Percentiles rank a stretch among this genome's conserved stretches.
phyloP scores from a whole-genome alignment of 305 asterid species.

The Fraxinus nigra region DNA sequence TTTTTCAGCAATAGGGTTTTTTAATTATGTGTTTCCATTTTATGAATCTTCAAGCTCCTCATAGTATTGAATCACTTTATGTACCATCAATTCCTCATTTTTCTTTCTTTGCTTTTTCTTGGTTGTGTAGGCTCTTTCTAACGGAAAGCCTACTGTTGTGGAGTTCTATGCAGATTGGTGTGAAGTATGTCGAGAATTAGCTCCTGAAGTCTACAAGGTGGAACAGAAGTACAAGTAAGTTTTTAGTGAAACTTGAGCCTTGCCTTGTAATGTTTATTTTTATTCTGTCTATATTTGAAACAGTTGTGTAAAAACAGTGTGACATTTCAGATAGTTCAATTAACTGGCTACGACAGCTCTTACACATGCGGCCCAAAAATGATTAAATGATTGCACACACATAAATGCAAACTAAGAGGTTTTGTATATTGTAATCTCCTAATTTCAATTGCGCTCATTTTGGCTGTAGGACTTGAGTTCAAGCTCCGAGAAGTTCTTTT shows the following conservation, averaged over 20 bases:
- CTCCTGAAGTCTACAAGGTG: conserved; percentile 83
- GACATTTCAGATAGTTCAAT: neutral
- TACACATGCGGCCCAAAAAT: neutral
- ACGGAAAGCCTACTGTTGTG: conserved; percentile 95
- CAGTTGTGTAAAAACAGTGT: neutral
- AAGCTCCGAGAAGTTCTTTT: neutral
- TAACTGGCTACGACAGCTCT: neutral
- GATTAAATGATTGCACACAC: neutral
- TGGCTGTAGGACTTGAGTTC: neutral
- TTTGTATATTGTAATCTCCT: neutral
- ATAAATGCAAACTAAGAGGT: neutral
- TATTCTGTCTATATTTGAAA: neutral
- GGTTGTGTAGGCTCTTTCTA: conserved; percentile 69
- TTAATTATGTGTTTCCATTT: neutral
- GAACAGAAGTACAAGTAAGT: conserved; percentile 77
- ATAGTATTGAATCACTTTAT: neutral
- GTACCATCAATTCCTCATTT: neutral
- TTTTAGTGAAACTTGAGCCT: neutral
- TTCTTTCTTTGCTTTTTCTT: neutral
- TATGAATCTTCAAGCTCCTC: neutral
- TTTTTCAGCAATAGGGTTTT: neutral
- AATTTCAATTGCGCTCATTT: neutral
- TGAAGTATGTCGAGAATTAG: conserved; percentile 89
- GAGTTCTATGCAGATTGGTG: conserved; percentile 99
- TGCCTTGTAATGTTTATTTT: neutral